Percentiles rank a stretch among this genome's conserved stretches.
These are phyloP conservation scores for Boletus smithii DNA, from an alignment of 1,284 basidiomycete species.

Conservation along the genomic window DNA sequence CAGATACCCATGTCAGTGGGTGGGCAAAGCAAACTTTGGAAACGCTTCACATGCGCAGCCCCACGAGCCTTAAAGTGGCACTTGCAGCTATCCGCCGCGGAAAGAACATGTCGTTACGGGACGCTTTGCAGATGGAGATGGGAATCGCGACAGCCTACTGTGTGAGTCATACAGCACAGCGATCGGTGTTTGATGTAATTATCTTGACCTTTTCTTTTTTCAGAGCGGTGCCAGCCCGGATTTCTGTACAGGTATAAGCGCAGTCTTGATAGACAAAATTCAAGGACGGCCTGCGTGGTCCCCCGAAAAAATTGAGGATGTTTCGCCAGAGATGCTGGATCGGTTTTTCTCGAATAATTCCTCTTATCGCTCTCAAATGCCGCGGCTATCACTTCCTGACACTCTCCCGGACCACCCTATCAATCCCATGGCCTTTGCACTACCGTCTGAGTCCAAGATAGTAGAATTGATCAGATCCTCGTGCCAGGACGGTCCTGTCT, in stretches of 20 bases:
- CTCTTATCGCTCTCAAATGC: constrained; percentile 44
- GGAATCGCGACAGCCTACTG: constrained; percentile 78
- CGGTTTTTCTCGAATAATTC: constrained; percentile 61
- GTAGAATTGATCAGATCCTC: constrained; percentile 55
- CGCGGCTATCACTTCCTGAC: constrained; percentile 48
- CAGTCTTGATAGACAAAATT: constrained; percentile 65
- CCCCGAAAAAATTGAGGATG: constrained; percentile 57
- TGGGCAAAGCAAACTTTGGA: constrained; percentile 77
- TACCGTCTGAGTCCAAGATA: constrained; percentile 71
- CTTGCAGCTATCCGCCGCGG: constrained; percentile 75
- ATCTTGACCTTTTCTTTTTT: constrained; percentile 13
- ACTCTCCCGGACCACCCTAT: constrained; percentile 25
- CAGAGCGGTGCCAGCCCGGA: constrained; percentile 77
- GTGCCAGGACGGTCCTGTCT: constrained; percentile 53
- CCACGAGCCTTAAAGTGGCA: constrained; percentile 87
- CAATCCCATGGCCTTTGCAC: constrained; percentile 53
- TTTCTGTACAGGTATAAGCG: constrained; percentile 77
- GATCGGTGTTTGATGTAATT: constrained; percentile 12
- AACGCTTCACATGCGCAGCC: constrained; percentile 69
- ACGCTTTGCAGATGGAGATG: constrained; percentile 79
- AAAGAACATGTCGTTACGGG: constrained; percentile 55
- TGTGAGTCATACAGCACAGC: constrained; percentile 45
- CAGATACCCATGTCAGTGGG: constrained; percentile 46
- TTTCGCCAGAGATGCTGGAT: constrained; percentile 52
- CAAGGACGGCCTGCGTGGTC: constrained; percentile 60